Conservation (phyloP, 73 alveolate genomes). For the Symbiodinium natans region DNA sequence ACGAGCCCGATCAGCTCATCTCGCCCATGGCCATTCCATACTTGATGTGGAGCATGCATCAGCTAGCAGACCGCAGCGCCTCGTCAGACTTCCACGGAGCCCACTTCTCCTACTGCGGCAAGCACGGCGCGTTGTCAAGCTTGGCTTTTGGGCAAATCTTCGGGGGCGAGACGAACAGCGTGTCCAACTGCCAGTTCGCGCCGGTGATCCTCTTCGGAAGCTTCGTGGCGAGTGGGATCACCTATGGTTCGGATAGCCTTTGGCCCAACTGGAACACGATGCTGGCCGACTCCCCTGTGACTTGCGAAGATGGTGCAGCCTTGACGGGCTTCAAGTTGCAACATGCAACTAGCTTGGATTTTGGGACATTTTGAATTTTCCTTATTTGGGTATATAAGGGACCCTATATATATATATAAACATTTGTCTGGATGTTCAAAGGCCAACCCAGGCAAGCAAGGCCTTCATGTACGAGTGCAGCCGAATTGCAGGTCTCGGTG, state of each 20-base stretch:
- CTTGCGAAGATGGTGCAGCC: conserved; percentile 41
- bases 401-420: too few relatives aligned
- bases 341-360: too few relatives aligned
- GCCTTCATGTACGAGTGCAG: conserved; percentile 77
- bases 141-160: conserved; percentile 46
- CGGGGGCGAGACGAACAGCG: conserved; percentile 24
- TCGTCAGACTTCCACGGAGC: conserved; percentile 9
- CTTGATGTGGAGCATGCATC: conserved; percentile 56
- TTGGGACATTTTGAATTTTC: too few relatives aligned
- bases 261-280: conserved; percentile 83
- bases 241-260: background rate
- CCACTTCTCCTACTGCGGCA: conserved; percentile 51
- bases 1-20: conserved; percentile 18
- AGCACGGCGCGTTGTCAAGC: conserved; percentile 57
- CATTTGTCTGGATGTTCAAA: too few relatives aligned
- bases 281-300: conserved; percentile 45
- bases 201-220: conserved; percentile 55
- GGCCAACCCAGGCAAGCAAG: too few relatives aligned
- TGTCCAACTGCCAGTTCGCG: conserved; percentile 49
- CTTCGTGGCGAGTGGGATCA: background rate
- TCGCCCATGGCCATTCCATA: conserved; percentile 49
- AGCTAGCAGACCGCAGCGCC: conserved; percentile 2
- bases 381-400: too few relatives aligned
- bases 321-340: conserved; percentile 10
- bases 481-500: conserved; percentile 28